Evolutionary conservation across 192 early-diverging fungal genomes (phyloP).

Genomic region (Backusella westeae): DNA sequence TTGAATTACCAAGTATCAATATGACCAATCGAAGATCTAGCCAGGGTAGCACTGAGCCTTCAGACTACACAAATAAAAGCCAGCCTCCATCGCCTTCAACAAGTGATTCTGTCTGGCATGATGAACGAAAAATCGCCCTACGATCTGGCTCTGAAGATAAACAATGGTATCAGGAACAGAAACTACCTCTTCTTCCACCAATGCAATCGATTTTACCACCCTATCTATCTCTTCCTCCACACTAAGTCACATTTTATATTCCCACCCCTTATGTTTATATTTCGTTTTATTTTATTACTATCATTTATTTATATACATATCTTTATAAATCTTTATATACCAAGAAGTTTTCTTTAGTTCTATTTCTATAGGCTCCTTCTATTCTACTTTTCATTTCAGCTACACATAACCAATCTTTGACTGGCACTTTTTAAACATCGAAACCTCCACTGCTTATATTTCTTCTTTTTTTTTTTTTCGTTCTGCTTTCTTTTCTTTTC

Average conservation of each 20-base stretch:
- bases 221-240: background rate
- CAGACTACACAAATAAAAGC: background rate
- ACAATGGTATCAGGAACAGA: background rate
- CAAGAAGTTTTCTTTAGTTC: background rate
- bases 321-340: background rate
- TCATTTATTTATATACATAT: background rate
- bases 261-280: background rate
- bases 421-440: background rate
- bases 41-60: background rate
- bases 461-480: background rate
- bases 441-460: background rate
- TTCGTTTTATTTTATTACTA: background rate
- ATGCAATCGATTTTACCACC: constrained; percentile 13
- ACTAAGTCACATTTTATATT: background rate
- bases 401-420: background rate
- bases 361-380: background rate
- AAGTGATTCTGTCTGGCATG: background rate
- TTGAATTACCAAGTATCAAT: constrained; percentile 15
- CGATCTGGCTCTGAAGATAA: background rate
- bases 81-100: background rate
- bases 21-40: background rate
- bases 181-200: constrained; percentile 1
- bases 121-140: background rate
- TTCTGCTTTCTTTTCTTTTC: background rate
- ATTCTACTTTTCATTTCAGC: background rate